Evolutionary conservation across 257 asterid species (phyloP).

Genomic region (Plectranthus barbatus): DNA sequence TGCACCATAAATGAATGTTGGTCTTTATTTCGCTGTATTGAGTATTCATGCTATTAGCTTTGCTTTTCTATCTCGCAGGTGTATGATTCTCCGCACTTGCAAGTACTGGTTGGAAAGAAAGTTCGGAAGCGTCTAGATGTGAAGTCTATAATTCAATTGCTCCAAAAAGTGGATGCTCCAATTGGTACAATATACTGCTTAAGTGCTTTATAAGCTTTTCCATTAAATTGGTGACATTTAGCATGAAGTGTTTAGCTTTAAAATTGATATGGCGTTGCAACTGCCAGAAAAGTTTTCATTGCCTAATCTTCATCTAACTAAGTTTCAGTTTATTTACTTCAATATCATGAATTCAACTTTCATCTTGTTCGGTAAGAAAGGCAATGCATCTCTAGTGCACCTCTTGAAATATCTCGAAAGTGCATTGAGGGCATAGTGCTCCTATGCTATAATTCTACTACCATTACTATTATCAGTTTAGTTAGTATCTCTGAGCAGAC

Average conservation of each 20-base stretch:
- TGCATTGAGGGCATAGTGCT: background rate
- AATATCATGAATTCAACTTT: background rate
- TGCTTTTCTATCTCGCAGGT: constrained; percentile 30
- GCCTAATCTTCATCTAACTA: background rate
- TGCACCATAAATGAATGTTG: background rate
- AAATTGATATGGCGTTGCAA: background rate
- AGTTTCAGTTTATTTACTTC: background rate
- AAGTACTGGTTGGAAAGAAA: constrained; percentile 53
- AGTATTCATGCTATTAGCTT: background rate
- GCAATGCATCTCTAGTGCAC: background rate
- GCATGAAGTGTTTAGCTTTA: background rate
- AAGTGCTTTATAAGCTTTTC: background rate
- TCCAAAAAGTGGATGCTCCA: constrained; percentile 68
- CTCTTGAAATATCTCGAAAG: background rate
- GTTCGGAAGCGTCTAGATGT: constrained; percentile 62
- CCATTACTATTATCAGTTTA: background rate
- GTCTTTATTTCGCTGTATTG: background rate
- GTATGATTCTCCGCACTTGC: constrained; percentile 68
- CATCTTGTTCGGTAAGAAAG: background rate
- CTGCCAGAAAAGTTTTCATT: background rate
- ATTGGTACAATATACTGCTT: constrained; percentile 34
- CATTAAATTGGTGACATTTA: background rate
- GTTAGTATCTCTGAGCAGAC: background rate
- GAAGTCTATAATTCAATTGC: constrained; percentile 63
- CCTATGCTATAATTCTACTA: background rate